A percentile compares a stretch with the other conserved stretches of the same genome.
These are phyloP conservation scores for Micromonas pusilla DNA, from an alignment of 139 green algal species.

Conservation along the genomic window DNA sequence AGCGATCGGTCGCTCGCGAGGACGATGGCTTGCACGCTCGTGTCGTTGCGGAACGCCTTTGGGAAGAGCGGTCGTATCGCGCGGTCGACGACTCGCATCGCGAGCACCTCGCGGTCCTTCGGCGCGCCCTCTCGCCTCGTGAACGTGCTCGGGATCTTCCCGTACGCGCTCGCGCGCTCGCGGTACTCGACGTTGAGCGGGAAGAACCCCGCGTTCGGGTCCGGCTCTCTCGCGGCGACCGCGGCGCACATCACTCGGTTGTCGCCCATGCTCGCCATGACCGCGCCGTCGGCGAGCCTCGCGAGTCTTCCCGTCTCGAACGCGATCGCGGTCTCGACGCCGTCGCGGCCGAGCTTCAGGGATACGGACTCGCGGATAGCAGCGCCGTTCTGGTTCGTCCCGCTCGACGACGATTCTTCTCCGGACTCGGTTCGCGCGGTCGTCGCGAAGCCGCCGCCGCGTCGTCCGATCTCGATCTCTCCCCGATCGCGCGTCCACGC, in stretches of 20 bases:
- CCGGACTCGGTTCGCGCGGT: background rate
- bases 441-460: too few relatives aligned
- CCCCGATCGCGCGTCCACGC: too few relatives aligned
- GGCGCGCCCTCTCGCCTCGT: constrained; percentile 51
- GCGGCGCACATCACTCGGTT: constrained; percentile 59
- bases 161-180: constrained; percentile 54
- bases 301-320: constrained; percentile 66
- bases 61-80: constrained; percentile 68
- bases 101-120: constrained; percentile 58
- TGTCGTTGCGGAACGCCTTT: constrained; percentile 49
- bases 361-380: background rate
- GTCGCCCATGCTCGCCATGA: constrained; percentile 40
- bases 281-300: constrained; percentile 53
- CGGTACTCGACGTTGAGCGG: constrained; percentile 66
- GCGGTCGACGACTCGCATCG: constrained; percentile 51
- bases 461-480: too few relatives aligned
- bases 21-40: constrained; percentile 26
- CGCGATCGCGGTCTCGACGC: constrained; percentile 19
- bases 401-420: too few relatives aligned
- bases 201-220: constrained; percentile 27
- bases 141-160: constrained; percentile 54
- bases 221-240: constrained; percentile 25
- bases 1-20: constrained; percentile 42
- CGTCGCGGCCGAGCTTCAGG: background rate
- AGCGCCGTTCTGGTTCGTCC: too few relatives aligned